These are phyloP conservation scores for Hypoxylon sp. DNA, from an alignment of 2,329 filamentous ascomycete species.

Conservation along the genomic window DNA sequence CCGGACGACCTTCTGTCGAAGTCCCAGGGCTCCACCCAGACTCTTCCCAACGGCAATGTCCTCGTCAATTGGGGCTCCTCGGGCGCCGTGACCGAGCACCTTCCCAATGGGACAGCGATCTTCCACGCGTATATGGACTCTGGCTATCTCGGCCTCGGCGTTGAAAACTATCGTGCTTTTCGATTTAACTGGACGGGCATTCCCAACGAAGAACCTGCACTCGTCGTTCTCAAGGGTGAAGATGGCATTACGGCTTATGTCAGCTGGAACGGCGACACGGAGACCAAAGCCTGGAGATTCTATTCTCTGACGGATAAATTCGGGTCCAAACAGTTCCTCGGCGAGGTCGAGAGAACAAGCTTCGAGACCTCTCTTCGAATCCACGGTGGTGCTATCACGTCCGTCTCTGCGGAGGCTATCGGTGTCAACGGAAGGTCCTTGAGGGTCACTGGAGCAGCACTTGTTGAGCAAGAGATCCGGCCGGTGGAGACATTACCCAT, in stretches of 20 bases:
- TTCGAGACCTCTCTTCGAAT: slow-evolving; percentile 58
- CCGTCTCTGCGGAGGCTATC: slow-evolving; percentile 46
- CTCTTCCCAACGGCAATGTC: slow-evolving; percentile 56
- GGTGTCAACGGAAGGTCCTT: slow-evolving; percentile 41
- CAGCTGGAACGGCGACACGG: slow-evolving; percentile 66
- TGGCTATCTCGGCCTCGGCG: slow-evolving; percentile 34
- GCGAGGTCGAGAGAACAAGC: slow-evolving; percentile 53
- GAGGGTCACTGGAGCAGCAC: slow-evolving; percentile 37
- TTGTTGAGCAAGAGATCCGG: slow-evolving; percentile 48
- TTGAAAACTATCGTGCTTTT: slow-evolving; percentile 46
- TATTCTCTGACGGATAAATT: slow-evolving; percentile 54
- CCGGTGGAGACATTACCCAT: slow-evolving; percentile 1
- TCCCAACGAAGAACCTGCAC: slow-evolving; percentile 55
- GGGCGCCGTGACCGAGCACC: slow-evolving; percentile 62
- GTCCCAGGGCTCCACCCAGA: slow-evolving; percentile 56
- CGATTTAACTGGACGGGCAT: slow-evolving; percentile 56
- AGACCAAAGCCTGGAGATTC: slow-evolving; percentile 62
- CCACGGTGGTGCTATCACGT: slow-evolving; percentile 18
- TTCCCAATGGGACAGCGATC: slow-evolving; percentile 39
- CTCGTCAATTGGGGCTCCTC: slow-evolving; percentile 64
- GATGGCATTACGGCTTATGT: slow-evolving; percentile 56
- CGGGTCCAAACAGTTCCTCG: slow-evolving; percentile 54
- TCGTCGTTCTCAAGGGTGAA: slow-evolving; percentile 44
- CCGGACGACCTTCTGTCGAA: slow-evolving; percentile 62
- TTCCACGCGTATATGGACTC: slow-evolving; percentile 58